These are phyloP conservation scores for Thermothelomyces thermophilus DNA, from an alignment of 2,329 filamentous ascomycete species.

Conservation along the genomic window DNA sequence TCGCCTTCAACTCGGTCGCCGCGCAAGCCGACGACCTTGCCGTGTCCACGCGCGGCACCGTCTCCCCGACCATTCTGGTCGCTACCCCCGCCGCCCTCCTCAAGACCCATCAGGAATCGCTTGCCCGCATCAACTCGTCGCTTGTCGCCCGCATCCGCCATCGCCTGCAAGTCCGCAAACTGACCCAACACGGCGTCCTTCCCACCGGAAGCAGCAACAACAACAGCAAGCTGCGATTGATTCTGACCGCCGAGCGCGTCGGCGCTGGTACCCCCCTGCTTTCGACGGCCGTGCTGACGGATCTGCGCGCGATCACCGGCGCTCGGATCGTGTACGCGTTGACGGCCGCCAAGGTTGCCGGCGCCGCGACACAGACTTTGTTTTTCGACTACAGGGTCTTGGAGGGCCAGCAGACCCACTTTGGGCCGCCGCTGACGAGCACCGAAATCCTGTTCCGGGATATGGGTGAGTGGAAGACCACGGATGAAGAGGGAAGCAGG, in stretches of 20 bases:
- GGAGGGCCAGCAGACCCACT: conserved; percentile 48
- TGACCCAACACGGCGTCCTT: conserved; percentile 67
- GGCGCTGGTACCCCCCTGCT: conserved; percentile 58
- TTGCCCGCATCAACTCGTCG: conserved; percentile 50
- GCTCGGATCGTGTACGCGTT: conserved; percentile 81
- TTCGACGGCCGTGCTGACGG: conserved; percentile 63
- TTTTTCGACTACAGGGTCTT: conserved; percentile 75
- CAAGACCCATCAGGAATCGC: conserved; percentile 58
- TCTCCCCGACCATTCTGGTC: conserved; percentile 77
- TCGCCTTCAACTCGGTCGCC: conserved; percentile 85
- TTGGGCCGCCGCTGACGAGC: conserved; percentile 73
- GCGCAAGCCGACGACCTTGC: conserved; percentile 64
- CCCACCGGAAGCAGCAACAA: conserved; percentile 56
- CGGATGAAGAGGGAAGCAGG: conserved; percentile 50
- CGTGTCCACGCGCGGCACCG: conserved; percentile 59
- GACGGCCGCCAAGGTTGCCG: conserved; percentile 75
- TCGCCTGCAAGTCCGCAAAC: conserved; percentile 61
- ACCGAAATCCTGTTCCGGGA: conserved; percentile 72
- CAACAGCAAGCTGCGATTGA: conserved; percentile 68
- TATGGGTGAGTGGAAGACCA: conserved; percentile 52
- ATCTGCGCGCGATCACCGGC: conserved; percentile 73
- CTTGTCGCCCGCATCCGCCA: conserved; percentile 61
- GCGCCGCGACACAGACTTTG: conserved; percentile 79
- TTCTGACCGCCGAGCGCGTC: conserved; percentile 71
- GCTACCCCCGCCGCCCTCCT: conserved; percentile 68